Evolutionary conservation across 306 rosid genomes (phyloP).

Genomic region (Fragaria nilgerrensis): DNA sequence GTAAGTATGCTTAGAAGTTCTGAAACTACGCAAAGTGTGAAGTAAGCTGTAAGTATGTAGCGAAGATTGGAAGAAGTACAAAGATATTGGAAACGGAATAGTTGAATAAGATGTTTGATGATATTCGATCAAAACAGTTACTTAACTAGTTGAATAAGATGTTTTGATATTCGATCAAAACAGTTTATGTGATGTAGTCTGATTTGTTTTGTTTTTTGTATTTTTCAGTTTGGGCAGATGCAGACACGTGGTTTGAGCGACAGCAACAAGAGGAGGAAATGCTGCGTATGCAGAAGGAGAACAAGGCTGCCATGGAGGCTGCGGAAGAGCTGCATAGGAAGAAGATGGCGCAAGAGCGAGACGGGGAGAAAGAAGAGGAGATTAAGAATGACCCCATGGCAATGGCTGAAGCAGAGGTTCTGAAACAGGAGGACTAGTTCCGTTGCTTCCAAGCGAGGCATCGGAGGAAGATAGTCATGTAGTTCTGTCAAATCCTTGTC

Average conservation of each 20-base stretch:
- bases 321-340: slow-evolving; percentile 88
- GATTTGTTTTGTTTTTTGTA: not conserved
- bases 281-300: slow-evolving; percentile 76
- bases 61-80: not conserved
- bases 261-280: slow-evolving; percentile 98
- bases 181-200: not conserved
- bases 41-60: no score
- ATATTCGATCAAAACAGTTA: not conserved
- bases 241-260: slow-evolving; percentile 97
- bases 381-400: slow-evolving; percentile 77
- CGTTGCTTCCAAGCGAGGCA: slow-evolving; percentile 1
- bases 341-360: slow-evolving; percentile 62
- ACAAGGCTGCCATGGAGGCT: slow-evolving; percentile 76
- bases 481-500: slow-evolving; percentile 11
- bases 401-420: slow-evolving; percentile 72
- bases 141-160: not conserved
- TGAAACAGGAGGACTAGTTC: slow-evolving; percentile 34
- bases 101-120: not conserved
- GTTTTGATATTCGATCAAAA: not conserved
- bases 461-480: not conserved
- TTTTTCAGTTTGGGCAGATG: slow-evolving; percentile 91
- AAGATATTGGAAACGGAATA: no score
- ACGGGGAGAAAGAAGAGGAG: slow-evolving; percentile 86
- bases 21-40: not conserved
- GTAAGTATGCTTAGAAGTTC: not conserved